Percentiles rank a stretch among this genome's conserved stretches.
Conservation (phyloP, 257 asterid species). For the Fraxinus excelsior region DNA sequence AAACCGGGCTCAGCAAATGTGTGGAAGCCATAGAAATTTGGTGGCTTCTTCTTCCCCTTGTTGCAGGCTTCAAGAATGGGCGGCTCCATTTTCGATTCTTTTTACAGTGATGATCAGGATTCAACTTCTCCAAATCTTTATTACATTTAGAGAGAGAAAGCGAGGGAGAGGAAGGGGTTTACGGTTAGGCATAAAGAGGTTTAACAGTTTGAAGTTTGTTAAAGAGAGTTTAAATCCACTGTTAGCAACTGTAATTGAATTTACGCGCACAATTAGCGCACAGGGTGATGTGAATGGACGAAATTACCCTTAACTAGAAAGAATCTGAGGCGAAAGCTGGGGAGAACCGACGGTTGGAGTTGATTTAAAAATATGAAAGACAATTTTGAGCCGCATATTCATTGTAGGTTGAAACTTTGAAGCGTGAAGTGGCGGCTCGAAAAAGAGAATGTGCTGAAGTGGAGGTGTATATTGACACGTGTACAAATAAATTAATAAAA, state of each 20-base stretch:
- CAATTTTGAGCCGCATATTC: background rate
- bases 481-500: background rate
- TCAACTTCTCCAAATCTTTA: constrained; percentile 26
- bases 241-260: background rate
- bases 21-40: constrained; percentile 59
- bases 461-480: background rate
- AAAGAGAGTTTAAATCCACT: background rate
- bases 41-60: constrained; percentile 37
- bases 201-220: constrained; percentile 35
- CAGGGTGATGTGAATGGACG: constrained; percentile 18
- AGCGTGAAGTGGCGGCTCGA: background rate
- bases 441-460: background rate
- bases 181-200: constrained; percentile 25
- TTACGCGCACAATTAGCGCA: background rate
- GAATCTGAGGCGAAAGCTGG: background rate
- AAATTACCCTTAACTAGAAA: constrained; percentile 1
- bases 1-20: constrained; percentile 62
- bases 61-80: constrained; percentile 24
- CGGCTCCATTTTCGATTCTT: constrained; percentile 26
- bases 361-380: background rate
- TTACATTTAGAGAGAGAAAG: constrained; percentile 19
- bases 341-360: background rate
- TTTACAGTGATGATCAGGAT: background rate
- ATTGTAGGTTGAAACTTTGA: background rate
- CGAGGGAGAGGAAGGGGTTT: constrained; percentile 17